Base-by-base conservation (phyloP, 1,284 basidiomycete genomes). In the Ustilago sp. region DNA sequence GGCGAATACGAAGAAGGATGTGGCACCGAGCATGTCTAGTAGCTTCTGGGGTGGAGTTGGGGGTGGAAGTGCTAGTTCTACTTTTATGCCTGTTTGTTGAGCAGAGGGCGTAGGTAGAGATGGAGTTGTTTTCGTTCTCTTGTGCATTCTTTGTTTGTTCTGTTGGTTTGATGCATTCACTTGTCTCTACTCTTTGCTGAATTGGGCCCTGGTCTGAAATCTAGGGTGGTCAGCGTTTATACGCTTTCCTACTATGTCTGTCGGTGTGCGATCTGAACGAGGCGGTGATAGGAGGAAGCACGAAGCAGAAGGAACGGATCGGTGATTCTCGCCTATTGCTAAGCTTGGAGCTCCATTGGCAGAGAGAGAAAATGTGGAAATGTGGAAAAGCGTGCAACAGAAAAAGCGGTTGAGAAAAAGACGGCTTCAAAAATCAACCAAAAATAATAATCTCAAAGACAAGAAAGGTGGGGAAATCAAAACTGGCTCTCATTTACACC, bases 1-100 rank as follows among this genome's bases (percentile, higher is more conserved):
- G 48, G 55, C 79, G 32, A 81, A 81, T 59, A 79, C 76, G 31
- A 79, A 77, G 72, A 81, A 81, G 68, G 79, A 81, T 51, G 62
- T 81, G 1, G 74, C 65, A 5, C 70, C 70, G 3, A 31, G 17
- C n/a, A 11, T 50, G 48, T 31, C 48, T 19, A 60, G 68, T 43
- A 69, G 67, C 55, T 80, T 80, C 66, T 80, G 78, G 78, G 78
- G 78, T 31, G 78, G 78, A 8, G 70, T 78, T 1, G 75, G 75
- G n/a, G 52, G 61, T 47, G 75, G 47, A 3, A 62, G 60, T 48
- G 57, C 55, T 6, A 39, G 65, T n/a, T 54, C 39, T 35, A 73
- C 54, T 41, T 80, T 71, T n/a, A 80, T 77, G 74, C 67, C 74
- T 45, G 74, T 77, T 19, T 77, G 74, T 63, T 77, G 38, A 51